Percentiles rank a stretch among this genome's conserved stretches.
Conservation (phyloP, 148 eudicot species). For the Nepenthes gracilis region DNA sequence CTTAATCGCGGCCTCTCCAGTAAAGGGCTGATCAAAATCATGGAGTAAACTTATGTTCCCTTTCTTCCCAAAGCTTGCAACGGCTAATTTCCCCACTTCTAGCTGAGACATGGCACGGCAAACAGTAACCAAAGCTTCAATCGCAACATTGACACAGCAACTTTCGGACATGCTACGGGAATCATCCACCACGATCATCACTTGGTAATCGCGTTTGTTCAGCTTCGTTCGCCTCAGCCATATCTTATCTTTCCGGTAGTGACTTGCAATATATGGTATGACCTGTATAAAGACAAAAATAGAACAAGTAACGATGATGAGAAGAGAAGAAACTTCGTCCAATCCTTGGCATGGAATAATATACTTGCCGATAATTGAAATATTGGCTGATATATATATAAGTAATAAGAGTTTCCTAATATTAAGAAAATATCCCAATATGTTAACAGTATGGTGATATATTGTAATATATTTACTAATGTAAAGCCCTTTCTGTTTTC, state of each 20-base stretch:
- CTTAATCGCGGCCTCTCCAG: constrained; percentile 83
- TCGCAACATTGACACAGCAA: constrained; percentile 77
- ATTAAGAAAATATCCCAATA: too few relatives aligned
- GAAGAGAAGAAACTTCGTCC: not conserved
- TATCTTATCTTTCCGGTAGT: constrained; percentile 90
- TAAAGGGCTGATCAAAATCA: constrained; percentile 80
- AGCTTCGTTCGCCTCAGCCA: constrained; percentile 94
- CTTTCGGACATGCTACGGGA: constrained; percentile 95
- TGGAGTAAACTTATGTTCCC: constrained; percentile 77
- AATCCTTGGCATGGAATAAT: too few relatives aligned
- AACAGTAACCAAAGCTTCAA: constrained; percentile 93
- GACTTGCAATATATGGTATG: constrained; percentile 88
- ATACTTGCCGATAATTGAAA: too few relatives aligned
- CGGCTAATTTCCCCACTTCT: constrained; percentile 91
- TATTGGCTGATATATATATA: too few relatives aligned
- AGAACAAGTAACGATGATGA: constrained; percentile 1
- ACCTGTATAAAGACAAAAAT: constrained; percentile 32
- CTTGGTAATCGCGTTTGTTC: constrained; percentile 92
- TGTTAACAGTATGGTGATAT: too few relatives aligned
- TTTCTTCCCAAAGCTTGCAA: constrained; percentile 82
- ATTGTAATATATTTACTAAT: too few relatives aligned
- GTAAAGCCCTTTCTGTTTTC: too few relatives aligned
- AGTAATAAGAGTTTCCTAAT: too few relatives aligned
- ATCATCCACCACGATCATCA: constrained; percentile 88
- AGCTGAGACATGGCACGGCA: constrained; percentile 95